These are phyloP conservation scores for Leishmania tropica DNA, from an alignment of 208 protist species.

Conservation along the genomic window DNA sequence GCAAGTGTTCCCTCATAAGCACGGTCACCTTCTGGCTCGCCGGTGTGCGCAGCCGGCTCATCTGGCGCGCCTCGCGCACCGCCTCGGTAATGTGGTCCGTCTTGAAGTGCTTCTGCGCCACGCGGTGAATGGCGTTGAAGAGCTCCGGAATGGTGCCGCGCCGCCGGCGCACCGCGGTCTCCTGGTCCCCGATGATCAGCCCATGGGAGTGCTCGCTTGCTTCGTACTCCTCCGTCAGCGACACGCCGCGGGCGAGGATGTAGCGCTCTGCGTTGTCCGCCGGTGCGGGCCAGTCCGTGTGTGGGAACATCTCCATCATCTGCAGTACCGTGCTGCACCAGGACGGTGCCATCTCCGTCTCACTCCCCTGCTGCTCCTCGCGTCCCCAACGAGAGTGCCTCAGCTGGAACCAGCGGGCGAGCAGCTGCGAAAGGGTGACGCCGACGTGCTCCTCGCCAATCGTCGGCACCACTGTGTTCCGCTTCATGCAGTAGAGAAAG, in stretches of 20 bases:
- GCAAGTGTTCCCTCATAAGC: slow-evolving; percentile 35
- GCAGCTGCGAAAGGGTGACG: slow-evolving; percentile 43
- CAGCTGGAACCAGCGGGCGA: slow-evolving; percentile 78
- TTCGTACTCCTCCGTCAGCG: slow-evolving; percentile 26
- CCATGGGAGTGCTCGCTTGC: slow-evolving; percentile 2
- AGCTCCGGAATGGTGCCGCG: slow-evolving; percentile 32
- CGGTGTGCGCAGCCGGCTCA: slow-evolving; percentile 29
- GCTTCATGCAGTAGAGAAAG: slow-evolving; percentile 79
- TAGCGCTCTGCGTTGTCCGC: slow-evolving; percentile 30
- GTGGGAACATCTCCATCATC: slow-evolving; percentile 47
- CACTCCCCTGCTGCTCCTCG: slow-evolving; percentile 38
- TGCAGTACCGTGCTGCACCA: slow-evolving; percentile 65
- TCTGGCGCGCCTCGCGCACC: slow-evolving; percentile 23
- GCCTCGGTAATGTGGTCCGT: slow-evolving; percentile 15
- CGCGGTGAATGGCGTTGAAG: slow-evolving; percentile 40
- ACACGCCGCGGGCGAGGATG: slow-evolving; percentile 42
- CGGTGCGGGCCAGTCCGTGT: slow-evolving; percentile 49
- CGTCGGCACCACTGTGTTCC: slow-evolving; percentile 24
- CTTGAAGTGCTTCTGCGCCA: slow-evolving; percentile 38
- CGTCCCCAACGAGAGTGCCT: slow-evolving; percentile 75
- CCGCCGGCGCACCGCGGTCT: slow-evolving; percentile 14
- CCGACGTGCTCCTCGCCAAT: slow-evolving; percentile 39
- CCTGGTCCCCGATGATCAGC: slow-evolving; percentile 20
- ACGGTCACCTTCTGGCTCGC: slow-evolving; percentile 23
- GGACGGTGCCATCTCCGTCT: slow-evolving; percentile 48